phyloP scores from a whole-genome alignment of 257 asterid genomes.

The Jasminum sambac region DNA sequence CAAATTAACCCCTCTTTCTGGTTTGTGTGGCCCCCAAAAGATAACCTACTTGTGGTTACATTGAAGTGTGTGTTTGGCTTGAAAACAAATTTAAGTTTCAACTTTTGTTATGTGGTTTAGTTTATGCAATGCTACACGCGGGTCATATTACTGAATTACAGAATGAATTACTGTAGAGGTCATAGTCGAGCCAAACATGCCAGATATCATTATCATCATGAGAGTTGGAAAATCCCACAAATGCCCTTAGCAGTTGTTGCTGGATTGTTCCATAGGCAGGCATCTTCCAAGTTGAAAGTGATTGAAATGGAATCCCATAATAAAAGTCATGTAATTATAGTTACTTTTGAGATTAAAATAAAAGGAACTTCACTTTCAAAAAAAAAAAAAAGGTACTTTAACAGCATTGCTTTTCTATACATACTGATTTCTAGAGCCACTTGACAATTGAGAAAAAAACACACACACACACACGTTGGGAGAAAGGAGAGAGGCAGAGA shows the following conservation, averaged over 20 bases:
- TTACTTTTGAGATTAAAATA: neutral
- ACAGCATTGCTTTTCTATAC: slow-evolving; percentile 22
- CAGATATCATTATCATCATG: neutral
- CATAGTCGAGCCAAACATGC: neutral
- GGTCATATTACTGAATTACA: too few relatives aligned
- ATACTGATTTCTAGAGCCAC: slow-evolving; percentile 13
- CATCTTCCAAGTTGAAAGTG: slow-evolving; percentile 33
- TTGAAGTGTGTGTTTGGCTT: neutral
- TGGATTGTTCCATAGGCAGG: slow-evolving; percentile 10
- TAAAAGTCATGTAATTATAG: neutral
- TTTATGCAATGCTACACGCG: too few relatives aligned
- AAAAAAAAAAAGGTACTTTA: neutral
- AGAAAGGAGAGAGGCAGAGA: slow-evolving; percentile 1
- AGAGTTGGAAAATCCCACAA: too few relatives aligned
- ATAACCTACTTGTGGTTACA: neutral
- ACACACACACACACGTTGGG: neutral
- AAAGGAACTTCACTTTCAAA: too few relatives aligned
- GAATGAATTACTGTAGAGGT: too few relatives aligned
- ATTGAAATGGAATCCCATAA: slow-evolving; percentile 27
- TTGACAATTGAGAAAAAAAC: neutral
- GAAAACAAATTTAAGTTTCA: too few relatives aligned
- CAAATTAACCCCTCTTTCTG: slow-evolving; percentile 4
- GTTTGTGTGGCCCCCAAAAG: neutral
- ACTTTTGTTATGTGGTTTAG: too few relatives aligned
- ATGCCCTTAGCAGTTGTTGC: neutral